phyloP scores from a whole-genome alignment of 2,329 filamentous ascomycete species.

The Penicillium sp. region DNA sequence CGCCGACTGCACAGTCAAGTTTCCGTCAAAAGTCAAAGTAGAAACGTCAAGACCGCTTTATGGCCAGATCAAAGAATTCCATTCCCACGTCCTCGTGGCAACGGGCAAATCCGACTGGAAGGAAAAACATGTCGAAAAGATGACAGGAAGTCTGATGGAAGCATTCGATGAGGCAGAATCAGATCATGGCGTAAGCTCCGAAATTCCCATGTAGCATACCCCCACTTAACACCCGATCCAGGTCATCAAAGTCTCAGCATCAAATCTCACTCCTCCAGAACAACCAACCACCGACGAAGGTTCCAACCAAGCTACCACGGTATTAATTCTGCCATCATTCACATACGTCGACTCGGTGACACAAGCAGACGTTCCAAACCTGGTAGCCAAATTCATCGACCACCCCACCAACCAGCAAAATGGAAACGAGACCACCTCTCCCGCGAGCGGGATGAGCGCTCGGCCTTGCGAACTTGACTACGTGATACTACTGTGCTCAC shows the following conservation, averaged over 20 bases:
- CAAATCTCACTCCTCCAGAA: slow-evolving; percentile 28
- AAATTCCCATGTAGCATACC: background rate
- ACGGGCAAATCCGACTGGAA: slow-evolving; percentile 39
- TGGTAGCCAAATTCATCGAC: slow-evolving; percentile 67
- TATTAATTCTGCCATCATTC: slow-evolving; percentile 79
- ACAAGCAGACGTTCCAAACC: slow-evolving; percentile 59
- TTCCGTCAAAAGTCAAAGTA: slow-evolving; percentile 35
- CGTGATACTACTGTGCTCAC: slow-evolving; percentile 84
- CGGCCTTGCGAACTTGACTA: slow-evolving; percentile 73
- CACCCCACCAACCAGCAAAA: slow-evolving; percentile 55
- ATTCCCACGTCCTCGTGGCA: slow-evolving; percentile 37
- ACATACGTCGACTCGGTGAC: slow-evolving; percentile 74
- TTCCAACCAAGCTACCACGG: slow-evolving; percentile 56
- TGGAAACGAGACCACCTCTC: slow-evolving; percentile 43
- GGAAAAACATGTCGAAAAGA: slow-evolving; percentile 29
- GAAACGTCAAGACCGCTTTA: slow-evolving; percentile 31
- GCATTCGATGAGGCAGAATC: slow-evolving; percentile 51
- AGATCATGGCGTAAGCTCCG: slow-evolving; percentile 59
- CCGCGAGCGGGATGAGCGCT: slow-evolving; percentile 38
- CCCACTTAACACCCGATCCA: slow-evolving; percentile 9
- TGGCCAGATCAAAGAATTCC: slow-evolving; percentile 35
- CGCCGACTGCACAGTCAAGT: slow-evolving; percentile 35
- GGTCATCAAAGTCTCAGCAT: slow-evolving; percentile 37
- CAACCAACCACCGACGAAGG: slow-evolving; percentile 4
- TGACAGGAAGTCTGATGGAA: slow-evolving; percentile 52